A percentile compares a stretch with the other conserved stretches of the same genome.
phyloP scores from a whole-genome alignment of 163 green algal species.

The Chlorella variabilis region DNA sequence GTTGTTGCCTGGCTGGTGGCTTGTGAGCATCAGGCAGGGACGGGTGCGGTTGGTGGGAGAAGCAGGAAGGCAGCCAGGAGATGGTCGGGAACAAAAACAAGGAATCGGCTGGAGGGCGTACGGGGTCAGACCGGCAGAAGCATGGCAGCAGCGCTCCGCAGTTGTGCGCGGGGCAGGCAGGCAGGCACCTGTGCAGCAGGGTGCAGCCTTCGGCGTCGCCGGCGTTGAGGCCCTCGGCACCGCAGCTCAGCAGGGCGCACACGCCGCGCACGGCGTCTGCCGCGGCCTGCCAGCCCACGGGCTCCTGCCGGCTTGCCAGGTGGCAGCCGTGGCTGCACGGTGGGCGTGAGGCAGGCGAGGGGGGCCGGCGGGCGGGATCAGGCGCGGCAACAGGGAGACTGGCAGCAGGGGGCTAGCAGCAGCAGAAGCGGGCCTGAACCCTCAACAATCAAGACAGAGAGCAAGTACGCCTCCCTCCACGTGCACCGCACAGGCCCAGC shows the following conservation, averaged over 20 bases:
- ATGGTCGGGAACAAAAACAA: no score
- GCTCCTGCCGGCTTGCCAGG: not conserved
- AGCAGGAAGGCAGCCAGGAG: no score
- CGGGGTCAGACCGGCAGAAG: no score
- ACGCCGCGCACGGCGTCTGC: conserved; percentile 24
- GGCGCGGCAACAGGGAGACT: no score
- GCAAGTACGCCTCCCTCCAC: no score
- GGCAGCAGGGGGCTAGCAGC: not conserved
- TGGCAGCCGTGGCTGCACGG: conserved; percentile 5
- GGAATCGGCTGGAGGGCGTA: no score
- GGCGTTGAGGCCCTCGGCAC: conserved; percentile 14
- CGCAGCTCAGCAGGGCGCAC: conserved; percentile 1
- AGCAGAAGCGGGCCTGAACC: no score
- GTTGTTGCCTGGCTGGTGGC: not conserved
- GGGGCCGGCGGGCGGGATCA: not conserved
- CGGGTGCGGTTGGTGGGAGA: no score
- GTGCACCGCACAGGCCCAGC: not conserved
- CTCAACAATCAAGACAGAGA: no score
- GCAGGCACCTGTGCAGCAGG: conserved; percentile 34
- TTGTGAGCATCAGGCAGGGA: no score
- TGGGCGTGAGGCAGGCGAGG: not conserved
- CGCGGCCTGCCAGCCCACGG: conserved; percentile 1
- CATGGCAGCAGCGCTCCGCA: no score
- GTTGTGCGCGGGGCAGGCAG: no score
- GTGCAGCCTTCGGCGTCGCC: conserved; percentile 23